phyloP scores from a whole-genome alignment of 805 yeast genomes.

The Candida coleopterorum region DNA sequence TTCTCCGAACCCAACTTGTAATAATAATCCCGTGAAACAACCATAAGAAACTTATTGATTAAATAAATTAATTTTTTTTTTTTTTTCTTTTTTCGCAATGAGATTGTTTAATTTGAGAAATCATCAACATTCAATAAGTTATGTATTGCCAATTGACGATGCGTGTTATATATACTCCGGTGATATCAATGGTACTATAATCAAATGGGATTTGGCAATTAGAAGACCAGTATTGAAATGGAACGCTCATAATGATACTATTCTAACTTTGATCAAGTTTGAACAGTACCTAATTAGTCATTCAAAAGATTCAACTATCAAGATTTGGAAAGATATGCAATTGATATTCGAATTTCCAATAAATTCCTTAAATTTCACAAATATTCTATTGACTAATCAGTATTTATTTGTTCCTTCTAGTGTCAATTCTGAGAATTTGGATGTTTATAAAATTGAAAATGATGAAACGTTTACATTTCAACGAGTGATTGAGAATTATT shows the following conservation, averaged over 20 bases:
- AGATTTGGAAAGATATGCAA: constrained; percentile 37
- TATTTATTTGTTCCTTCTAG: constrained; percentile 60
- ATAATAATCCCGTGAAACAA: constrained; percentile 71
- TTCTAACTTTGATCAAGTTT: constrained; percentile 42
- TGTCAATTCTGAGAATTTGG: constrained; percentile 57
- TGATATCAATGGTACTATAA: constrained; percentile 43
- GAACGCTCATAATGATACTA: constrained; percentile 51
- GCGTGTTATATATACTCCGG: not conserved
- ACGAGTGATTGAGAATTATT: constrained; percentile 27
- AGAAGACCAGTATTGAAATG: constrained; percentile 55
- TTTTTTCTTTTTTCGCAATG: constrained; percentile 1
- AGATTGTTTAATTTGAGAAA: constrained; percentile 18
- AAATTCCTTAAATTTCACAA: constrained; percentile 69
- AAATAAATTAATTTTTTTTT: not conserved
- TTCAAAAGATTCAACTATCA: constrained; percentile 57
- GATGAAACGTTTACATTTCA: constrained; percentile 12
- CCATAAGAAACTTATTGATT: too few relatives aligned
- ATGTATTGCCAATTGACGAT: constrained; percentile 7
- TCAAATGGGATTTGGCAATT: constrained; percentile 60
- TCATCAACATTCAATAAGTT: constrained; percentile 16
- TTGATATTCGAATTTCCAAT: constrained; percentile 50
- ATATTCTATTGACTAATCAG: constrained; percentile 35
- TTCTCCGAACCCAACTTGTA: constrained; percentile 74
- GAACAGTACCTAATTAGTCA: constrained; percentile 47
- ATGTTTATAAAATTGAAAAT: constrained; percentile 43